These are phyloP conservation scores for Globisporangium radiosum DNA, from an alignment of 352 stramenopile genomes.

Conservation along the genomic window DNA sequence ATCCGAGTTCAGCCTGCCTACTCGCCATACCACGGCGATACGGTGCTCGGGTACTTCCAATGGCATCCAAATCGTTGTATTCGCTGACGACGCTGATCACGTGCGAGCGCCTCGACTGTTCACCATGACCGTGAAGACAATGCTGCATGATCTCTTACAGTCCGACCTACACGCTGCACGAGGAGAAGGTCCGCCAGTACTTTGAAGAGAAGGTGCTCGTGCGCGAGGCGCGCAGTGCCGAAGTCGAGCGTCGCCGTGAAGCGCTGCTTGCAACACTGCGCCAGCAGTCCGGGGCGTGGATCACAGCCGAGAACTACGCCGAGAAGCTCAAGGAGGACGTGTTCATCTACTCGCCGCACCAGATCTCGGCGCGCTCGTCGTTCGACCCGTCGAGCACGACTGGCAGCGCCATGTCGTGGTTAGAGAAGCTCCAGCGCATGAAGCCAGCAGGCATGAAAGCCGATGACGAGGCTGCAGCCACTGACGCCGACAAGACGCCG, in stretches of 20 bases:
- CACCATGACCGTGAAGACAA: too few species aligned
- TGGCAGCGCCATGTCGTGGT: constrained; percentile 73
- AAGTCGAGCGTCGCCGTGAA: constrained; percentile 63
- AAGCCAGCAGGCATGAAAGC: constrained; percentile 55
- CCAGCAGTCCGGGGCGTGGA: constrained; percentile 64
- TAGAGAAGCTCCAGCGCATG: constrained; percentile 86
- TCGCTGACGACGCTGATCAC: too few species aligned
- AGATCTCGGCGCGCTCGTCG: too few species aligned
- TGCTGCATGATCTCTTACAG: too few species aligned
- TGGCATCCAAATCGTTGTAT: too few species aligned
- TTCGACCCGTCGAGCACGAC: too few species aligned
- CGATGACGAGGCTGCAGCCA: constrained; percentile 19
- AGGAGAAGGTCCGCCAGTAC: constrained; percentile 70
- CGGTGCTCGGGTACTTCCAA: too few species aligned
- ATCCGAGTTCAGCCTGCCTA: too few species aligned
- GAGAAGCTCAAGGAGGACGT: constrained; percentile 82
- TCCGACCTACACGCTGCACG: constrained; percentile 45
- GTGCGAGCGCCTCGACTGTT: too few species aligned
- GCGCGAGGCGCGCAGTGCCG: constrained; percentile 47
- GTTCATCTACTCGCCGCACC: constrained; percentile 77
- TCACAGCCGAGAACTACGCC: constrained; percentile 58
- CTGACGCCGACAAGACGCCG: constrained; percentile 19
- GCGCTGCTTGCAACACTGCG: constrained; percentile 54
- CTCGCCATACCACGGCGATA: too few species aligned
- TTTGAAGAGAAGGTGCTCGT: constrained; percentile 80